Conservation (phyloP, 192 early-diverging fungal species). For the Backusella mclennaniae region DNA sequence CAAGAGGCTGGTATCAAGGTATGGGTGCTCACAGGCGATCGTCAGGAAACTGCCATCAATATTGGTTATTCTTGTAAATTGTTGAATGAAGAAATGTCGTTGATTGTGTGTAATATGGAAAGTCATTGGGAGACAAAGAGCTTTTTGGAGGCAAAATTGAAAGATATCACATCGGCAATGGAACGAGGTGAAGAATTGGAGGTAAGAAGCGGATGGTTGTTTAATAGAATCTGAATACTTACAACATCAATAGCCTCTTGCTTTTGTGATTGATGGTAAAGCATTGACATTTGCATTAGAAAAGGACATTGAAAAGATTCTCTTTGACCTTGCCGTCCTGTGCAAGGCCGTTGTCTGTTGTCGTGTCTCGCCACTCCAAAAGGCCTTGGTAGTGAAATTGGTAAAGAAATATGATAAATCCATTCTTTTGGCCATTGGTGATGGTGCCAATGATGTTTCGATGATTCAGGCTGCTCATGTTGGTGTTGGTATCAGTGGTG, state of each 20-base stretch:
- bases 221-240: background rate
- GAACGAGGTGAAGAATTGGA: constrained; percentile 45
- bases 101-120: constrained; percentile 91
- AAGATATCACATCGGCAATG: constrained; percentile 65
- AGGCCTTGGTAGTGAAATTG: constrained; percentile 97
- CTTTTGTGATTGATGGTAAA: constrained; percentile 94
- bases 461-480: constrained; percentile 99
- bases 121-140: constrained; percentile 92
- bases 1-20: constrained; percentile 94
- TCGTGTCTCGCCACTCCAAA: constrained; percentile 96
- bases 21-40: constrained; percentile 97
- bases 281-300: constrained; percentile 92
- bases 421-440: constrained; percentile 94
- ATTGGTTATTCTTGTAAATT: constrained; percentile 97
- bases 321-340: constrained; percentile 86
- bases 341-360: constrained; percentile 98
- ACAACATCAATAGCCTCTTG: constrained; percentile 50
- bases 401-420: constrained; percentile 89
- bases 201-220: constrained; percentile 3
- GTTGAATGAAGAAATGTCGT: constrained; percentile 92
- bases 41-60: constrained; percentile 99
- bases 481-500: constrained; percentile 93
- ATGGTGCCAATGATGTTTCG: constrained; percentile 97
- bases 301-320: constrained; percentile 73
- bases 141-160: constrained; percentile 85